Conservation (phyloP, 768 basidiomycete species). For the Kwoniella europaea region DNA sequence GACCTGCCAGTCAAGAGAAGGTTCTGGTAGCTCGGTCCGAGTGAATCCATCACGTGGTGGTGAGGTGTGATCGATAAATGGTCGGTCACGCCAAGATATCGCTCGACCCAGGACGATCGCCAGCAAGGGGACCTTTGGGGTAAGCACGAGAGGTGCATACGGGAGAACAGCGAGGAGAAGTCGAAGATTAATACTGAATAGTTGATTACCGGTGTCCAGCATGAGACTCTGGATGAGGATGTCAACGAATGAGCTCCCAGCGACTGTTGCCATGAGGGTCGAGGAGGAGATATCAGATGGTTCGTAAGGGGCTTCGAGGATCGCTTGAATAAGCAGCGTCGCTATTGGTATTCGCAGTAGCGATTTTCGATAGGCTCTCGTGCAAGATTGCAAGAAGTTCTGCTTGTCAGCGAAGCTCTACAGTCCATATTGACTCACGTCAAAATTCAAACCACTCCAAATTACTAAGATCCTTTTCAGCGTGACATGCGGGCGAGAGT, state of each 20-base stretch:
- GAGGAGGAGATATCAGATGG: constrained; percentile 1
- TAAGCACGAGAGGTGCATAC: constrained; percentile 41
- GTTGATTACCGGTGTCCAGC: constrained; percentile 43
- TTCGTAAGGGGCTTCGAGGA: constrained; percentile 18
- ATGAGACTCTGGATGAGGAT: constrained; percentile 35
- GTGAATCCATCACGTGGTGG: constrained; percentile 69
- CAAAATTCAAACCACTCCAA: constrained; percentile 24
- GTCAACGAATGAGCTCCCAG: constrained; percentile 12
- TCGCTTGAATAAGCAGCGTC: constrained; percentile 11
- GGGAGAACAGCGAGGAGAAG: constrained; percentile 41
- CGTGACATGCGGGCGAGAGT: neutral
- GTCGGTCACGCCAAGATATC: constrained; percentile 52
- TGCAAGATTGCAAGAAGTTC: constrained; percentile 14
- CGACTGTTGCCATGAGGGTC: constrained; percentile 23
- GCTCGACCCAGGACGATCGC: constrained; percentile 53
- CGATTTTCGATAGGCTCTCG: neutral
- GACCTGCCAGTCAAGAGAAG: constrained; percentile 33
- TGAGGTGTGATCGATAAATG: constrained; percentile 60
- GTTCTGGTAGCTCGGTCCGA: constrained; percentile 30
- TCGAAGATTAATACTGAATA: constrained; percentile 46
- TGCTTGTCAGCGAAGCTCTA: constrained; percentile 10
- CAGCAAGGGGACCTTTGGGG: constrained; percentile 42
- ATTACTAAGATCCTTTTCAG: constrained; percentile 9
- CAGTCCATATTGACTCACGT: constrained; percentile 10
- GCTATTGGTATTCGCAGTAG: constrained; percentile 15